Percentiles rank a stretch among this genome's conserved stretches.
phyloP scores from a whole-genome alignment of 306 rosid genomes.

The Betula pendula region DNA sequence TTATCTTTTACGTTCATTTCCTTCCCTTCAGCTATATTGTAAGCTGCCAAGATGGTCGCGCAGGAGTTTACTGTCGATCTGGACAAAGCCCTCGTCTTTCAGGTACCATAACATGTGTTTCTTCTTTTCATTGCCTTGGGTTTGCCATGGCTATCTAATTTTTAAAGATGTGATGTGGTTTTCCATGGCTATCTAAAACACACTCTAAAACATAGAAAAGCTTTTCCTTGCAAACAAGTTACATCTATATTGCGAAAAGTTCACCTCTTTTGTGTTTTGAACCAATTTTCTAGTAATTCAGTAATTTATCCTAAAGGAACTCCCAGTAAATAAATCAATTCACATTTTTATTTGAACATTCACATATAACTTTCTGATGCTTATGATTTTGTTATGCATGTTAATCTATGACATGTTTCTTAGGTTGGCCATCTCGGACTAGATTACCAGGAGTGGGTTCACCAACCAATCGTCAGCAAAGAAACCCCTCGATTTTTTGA shows the following conservation, averaged over 20 bases:
- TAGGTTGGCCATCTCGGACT: conserved; percentile 97
- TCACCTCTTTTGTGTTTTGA: neutral
- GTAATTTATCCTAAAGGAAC: neutral
- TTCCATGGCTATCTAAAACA: no score
- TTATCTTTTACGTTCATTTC: conserved; percentile 8
- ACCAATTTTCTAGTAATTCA: neutral
- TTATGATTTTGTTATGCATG: conserved; percentile 1
- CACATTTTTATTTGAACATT: neutral
- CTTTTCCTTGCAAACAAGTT: neutral
- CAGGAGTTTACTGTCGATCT: conserved; percentile 78
- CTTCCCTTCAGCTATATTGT: conserved; percentile 33
- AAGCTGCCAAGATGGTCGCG: conserved; percentile 60
- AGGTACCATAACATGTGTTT: conserved; percentile 47
- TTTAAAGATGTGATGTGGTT: no score
- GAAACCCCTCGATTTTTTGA: conserved; percentile 90
- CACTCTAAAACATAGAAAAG: no score
- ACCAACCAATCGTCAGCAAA: conserved; percentile 84
- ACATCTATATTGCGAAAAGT: neutral
- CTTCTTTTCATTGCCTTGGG: neutral
- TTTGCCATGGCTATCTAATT: no score
- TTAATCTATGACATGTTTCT: conserved; percentile 21
- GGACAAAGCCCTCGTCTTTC: conserved; percentile 86
- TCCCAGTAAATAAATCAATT: neutral
- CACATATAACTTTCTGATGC: neutral
- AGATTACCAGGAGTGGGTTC: conserved; percentile 92